Evolutionary conservation across 163 green algal genomes (phyloP).

Genomic region (Scenedesmus sp.): DNA sequence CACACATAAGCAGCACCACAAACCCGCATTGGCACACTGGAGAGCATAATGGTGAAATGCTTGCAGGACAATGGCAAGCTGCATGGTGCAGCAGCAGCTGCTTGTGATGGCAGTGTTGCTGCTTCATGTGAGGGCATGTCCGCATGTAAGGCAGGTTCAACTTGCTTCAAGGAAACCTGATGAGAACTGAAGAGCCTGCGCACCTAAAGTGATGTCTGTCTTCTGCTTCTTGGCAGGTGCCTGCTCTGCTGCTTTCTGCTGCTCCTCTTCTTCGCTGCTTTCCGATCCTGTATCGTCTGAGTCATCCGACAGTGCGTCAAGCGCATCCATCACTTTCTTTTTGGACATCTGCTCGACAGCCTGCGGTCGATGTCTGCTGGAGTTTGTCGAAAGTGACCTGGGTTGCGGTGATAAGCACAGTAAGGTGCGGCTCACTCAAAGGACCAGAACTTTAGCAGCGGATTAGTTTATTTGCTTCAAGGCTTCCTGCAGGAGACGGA

Average conservation of each 20-base stretch:
- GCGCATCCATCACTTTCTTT: constrained; percentile 37
- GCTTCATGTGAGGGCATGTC: too few species aligned
- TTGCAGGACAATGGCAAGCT: not conserved
- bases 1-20: not conserved
- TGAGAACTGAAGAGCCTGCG: not conserved
- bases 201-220: constrained; percentile 24
- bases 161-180: not conserved
- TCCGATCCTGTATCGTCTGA: not conserved
- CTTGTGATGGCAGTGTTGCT: not conserved
- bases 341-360: not conserved
- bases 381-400: not conserved
- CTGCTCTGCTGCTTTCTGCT: not conserved
- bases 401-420: not conserved
- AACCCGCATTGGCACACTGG: too few species aligned
- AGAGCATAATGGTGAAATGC: not conserved
- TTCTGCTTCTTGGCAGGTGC: constrained; percentile 20
- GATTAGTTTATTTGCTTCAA: too few species aligned
- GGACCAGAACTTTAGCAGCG: too few species aligned
- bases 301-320: constrained; percentile 45
- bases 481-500: too few species aligned
- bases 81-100: not conserved
- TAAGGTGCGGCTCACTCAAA: not conserved
- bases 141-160: not conserved
- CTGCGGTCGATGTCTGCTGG: not conserved
- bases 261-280: not conserved